phyloP scores from a whole-genome alignment of 805 yeast genomes.

The Saccharomycopsis sp. region DNA sequence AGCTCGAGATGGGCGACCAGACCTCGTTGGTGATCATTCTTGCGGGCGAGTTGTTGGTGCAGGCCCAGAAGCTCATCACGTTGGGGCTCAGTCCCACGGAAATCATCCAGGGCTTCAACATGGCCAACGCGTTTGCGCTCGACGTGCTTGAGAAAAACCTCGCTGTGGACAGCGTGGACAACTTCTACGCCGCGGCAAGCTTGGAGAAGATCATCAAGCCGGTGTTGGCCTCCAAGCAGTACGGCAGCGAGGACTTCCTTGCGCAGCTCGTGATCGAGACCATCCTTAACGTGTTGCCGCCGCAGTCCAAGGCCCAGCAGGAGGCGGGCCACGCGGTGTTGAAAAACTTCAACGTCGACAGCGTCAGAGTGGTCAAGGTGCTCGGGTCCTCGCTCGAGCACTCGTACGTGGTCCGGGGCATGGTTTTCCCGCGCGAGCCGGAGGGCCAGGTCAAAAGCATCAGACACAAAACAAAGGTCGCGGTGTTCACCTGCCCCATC shows the following conservation, averaged over 20 bases:
- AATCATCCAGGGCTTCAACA: slow-evolving; percentile 83
- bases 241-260: slow-evolving; percentile 76
- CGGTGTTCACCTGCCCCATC: slow-evolving; percentile 86
- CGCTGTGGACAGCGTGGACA: slow-evolving; percentile 54
- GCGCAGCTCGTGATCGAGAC: slow-evolving; percentile 81
- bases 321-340: slow-evolving; percentile 18
- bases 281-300: slow-evolving; percentile 68
- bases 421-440: slow-evolving; percentile 98
- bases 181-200: slow-evolving; percentile 46
- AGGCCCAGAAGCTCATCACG: slow-evolving; percentile 77
- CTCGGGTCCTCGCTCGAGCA: slow-evolving; percentile 80
- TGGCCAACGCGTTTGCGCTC: slow-evolving; percentile 74
- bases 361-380: slow-evolving; percentile 90
- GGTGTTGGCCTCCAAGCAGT: slow-evolving; percentile 89
- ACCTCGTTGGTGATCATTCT: slow-evolving; percentile 85
- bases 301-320: slow-evolving; percentile 39
- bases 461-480: slow-evolving; percentile 67
- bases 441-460: slow-evolving; percentile 79
- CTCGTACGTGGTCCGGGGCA: slow-evolving; percentile 85
- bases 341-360: slow-evolving; percentile 73
- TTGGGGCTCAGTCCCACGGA: slow-evolving; percentile 89
- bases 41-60: slow-evolving; percentile 86
- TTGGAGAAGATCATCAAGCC: slow-evolving; percentile 72
- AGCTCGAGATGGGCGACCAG: slow-evolving; percentile 94
- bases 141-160: slow-evolving; percentile 50